Evolutionary conservation across 306 rosid species (phyloP), one percentile per base, ranked within the genome.

Genomic region (Echinosophora koreensis): DNA sequence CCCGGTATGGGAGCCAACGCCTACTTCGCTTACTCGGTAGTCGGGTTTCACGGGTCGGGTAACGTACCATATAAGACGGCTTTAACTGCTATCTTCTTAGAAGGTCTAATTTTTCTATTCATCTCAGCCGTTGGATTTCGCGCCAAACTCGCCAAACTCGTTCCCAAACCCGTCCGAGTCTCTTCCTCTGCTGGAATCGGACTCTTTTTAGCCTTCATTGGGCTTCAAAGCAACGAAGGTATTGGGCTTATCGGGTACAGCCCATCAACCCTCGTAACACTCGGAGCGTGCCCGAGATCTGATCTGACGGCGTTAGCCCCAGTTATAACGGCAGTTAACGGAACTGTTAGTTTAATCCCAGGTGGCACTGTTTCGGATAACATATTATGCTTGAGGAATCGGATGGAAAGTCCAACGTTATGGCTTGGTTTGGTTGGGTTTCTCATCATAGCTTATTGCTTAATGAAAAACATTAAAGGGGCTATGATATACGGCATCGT

Each of bases 1-100:
- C 98, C 98, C 1, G 98, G 97, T 6, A 93, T 93, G 98, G 97
- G 98, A 1, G 87, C 87, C 18, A 93, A 93, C 52, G 98, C 98
- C 0, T 93, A 93, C 34, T 93, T 93, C 56, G 97, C 98, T 7
- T 93, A 93, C 78, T 88, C 98, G 0, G 96, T 93, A 0, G 97
- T 93, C 56, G 98, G 98, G 38, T 93, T 81, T 64, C 98, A 93
- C 70, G 98, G 98, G 58, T 93, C 98, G 71, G 98, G 98, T 37
- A 55, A 59, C 3, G 72, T 90, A 6, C 71, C 97, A 0, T 93
- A 93, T 64, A 71, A 54, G 71, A 86, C 86, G 13, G 98, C 97
- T 5, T 39, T 93, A 35, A 81, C 98, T 0, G 97, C 89, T 1
- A 90, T 93, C 2, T 87, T 93, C 77, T 80, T 93, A 39, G 98